Evolutionary conservation across 1,139 yeast genomes (phyloP), one percentile per base, ranked within the genome.

Genomic region (Wickerhamomyces sp.): DNA sequence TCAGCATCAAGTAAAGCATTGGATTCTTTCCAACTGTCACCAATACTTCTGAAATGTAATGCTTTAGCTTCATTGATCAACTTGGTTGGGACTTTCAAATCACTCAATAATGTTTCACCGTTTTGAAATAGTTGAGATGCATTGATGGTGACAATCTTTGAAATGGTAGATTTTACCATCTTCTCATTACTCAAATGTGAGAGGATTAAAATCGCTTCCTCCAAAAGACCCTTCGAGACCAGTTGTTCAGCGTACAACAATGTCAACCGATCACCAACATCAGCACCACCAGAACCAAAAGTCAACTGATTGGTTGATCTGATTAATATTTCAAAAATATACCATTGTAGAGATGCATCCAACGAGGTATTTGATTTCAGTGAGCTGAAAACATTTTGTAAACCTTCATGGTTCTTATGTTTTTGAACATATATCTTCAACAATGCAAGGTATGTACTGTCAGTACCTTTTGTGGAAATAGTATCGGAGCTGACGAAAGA

Each of bases 1-100:
- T 62, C 64, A 1, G 95, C 95, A n/a, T 64, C 66, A 3, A 86
- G 58, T 32, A 83, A 69, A 16, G 80, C 74, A 32, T 69, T 64
- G 3, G 80, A 75, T 44, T 87, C 89, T 9, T 69, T 65, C 62
- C 78, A 66, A 45, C 64, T 69, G 35, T 82, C 72, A 3, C 70
- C 72, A n/a, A 46, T 37, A 33, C 63, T 62, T 32, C 69, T 62
- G 30, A 64, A 68, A 31, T 61, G 54, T 17, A 68, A 54, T 0
- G 87, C 79, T 25, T 72, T 61, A 1, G 85, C 70, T 52, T 73
- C 76, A 41, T 68, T 64, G 6, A 78, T 56, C 14, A 75, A 44
- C 6, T 57, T 46, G 3, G 56, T 42, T 4, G 88, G 85, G 13
- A 82, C 55, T 28, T 61, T 57, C 32, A 75, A 59, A 0, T 47